Evolutionary conservation across 2,329 filamentous ascomycete genomes (phyloP).

Genomic region (Cladorrhinum sp.): DNA sequence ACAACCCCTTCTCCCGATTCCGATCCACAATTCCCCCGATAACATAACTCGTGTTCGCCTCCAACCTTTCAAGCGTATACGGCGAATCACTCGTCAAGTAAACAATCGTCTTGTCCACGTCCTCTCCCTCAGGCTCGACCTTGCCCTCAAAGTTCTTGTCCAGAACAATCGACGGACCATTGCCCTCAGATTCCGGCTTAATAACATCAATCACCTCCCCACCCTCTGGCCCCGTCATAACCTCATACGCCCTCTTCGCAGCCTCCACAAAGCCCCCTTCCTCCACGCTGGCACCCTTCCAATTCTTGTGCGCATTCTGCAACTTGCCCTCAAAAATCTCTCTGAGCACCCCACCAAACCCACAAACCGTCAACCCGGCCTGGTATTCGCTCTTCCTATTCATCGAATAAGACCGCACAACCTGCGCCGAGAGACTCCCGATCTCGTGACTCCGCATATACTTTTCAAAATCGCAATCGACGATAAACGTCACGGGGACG

Average conservation of each 20-base stretch:
- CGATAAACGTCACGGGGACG: conserved; percentile 75
- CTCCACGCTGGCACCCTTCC: conserved; percentile 74
- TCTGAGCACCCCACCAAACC: conserved; percentile 72
- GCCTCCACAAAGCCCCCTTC: conserved; percentile 72
- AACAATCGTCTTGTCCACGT: conserved; percentile 55
- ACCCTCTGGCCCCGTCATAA: conserved; percentile 59
- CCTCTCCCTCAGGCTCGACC: conserved; percentile 26
- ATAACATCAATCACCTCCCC: conserved; percentile 61
- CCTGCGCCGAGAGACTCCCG: conserved; percentile 76
- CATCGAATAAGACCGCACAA: conserved; percentile 86
- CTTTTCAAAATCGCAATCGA: conserved; percentile 90
- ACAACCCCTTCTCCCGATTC: conserved; percentile 93
- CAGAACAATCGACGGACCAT: conserved; percentile 11
- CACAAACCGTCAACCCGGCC: conserved; percentile 71
- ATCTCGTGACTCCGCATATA: conserved; percentile 86
- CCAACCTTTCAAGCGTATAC: conserved; percentile 75
- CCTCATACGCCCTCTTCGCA: conserved; percentile 60
- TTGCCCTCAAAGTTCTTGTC: conserved; percentile 22
- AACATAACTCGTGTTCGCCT: conserved; percentile 86
- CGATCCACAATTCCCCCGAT: conserved; percentile 94
- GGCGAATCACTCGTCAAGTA: conserved; percentile 93
- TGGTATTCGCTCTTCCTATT: conserved; percentile 68
- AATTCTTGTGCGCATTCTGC: conserved; percentile 66
- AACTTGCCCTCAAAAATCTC: conserved; percentile 78
- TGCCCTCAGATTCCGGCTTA: conserved; percentile 31